Evolutionary conservation across 2,329 filamentous ascomycete genomes (phyloP), one percentile per base, ranked within the genome.

Genomic region (Neonectria magnoliae): DNA sequence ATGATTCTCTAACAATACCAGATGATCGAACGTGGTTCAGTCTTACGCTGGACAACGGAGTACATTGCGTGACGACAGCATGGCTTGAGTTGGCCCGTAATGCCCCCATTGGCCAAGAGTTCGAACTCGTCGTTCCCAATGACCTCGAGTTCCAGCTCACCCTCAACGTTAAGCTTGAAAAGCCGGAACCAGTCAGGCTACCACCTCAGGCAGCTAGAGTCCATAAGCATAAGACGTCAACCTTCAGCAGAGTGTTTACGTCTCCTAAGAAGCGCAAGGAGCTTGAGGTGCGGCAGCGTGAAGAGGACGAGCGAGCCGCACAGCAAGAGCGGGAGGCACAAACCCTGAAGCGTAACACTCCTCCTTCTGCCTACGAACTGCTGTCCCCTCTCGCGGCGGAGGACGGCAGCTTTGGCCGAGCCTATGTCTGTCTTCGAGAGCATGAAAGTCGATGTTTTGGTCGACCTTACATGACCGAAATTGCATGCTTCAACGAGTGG

Each of bases 101-200:
- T 64, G 95, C 96, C 2, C 94, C 96, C 0, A 98, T 99, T 71
- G 96, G 95, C 7, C 96, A 99, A 76, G 96, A 99, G 77, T 99
- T 99, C 73, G 96, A 99, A 81, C 89, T 99, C 48, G 94, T 98
- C 33, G 96, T 99, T 27, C 91, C 97, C 54, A 96, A 97, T 72
- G 96, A 99, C 73, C 88, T 99, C n/a, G 96, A 99, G 79, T 99
- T 99, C 82, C 96, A 99, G 80, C 88, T 99, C 42, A 98, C 96
- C 0, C 87, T 99, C 14, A 97, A 98, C 71, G 97, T 97, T 69
- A 98, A 98, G 82, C 86, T 98, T 25, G 92, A 94, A 70, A 93
- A 94, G 75, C 93, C 90, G 5, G 68, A 65, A 27, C 86, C 91
- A 13, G 83, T 83, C 65, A 81, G 81, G 59, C 76, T 86, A 2